Base-by-base conservation (phyloP, 176 grass and related monocot genomes). In the Cenchrus fungigraminus region DNA sequence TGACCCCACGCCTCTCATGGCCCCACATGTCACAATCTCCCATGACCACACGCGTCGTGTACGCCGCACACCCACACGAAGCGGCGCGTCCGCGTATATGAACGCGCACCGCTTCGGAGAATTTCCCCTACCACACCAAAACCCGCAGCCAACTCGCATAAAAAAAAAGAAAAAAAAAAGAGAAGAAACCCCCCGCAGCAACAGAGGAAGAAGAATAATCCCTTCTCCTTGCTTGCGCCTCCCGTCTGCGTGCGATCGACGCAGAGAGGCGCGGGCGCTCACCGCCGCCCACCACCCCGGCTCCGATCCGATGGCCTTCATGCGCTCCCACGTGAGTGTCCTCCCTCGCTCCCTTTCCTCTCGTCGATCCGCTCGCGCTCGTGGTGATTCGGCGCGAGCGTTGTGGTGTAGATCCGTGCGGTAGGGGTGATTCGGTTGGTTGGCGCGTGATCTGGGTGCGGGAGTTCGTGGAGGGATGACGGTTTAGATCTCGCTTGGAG, bases 321-420 rank as follows among this genome's bases (percentile, higher is more conserved):
- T 87, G 81, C 85, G 89, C 69, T 81, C 81, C 63, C 86, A 63
- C 64, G 89, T 91, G 89, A 87, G 89, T 91, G 84, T 6, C 2
- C 8, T 16, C 19, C 1, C 37, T 20, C 25, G 19, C 1, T 40
- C n/a, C 55, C 22, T 50, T 57, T 12, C 15, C 47, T 51, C 34
- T 42, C 29, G 0, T 40, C 65, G 28, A 51, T 73, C 51, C 40
- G 37, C 68, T 65, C 29, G 7, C 1, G 29, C 47, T 14, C 5
- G 2, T 1, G 67, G 59, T 1, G 16, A 6, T 47, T 32, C 6
- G 37, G 4, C 37, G 37, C 37, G 37, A 1, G 45, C 20, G 29
- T 12, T 32, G 14, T 0, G 51, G 42, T 76, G 49, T 76, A 91
- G 89, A 91, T 87, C 89, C 86, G 70, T 70, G 61, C 46, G 55